These are phyloP conservation scores for Sapria himalayana DNA, from an alignment of 345 rosid species.

Conservation along the genomic window DNA sequence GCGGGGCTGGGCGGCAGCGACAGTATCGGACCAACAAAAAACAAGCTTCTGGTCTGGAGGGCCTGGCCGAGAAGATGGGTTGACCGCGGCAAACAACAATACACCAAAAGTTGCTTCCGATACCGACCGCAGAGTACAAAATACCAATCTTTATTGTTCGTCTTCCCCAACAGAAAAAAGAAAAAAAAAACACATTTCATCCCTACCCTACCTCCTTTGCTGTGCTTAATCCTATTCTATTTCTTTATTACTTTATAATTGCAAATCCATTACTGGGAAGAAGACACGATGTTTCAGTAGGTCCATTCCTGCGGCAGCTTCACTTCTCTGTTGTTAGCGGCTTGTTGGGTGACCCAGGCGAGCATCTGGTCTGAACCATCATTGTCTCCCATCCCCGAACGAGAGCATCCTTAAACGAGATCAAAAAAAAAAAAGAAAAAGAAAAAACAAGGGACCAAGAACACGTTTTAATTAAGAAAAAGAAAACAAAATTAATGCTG, in stretches of 20 bases:
- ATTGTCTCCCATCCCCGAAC: too few relatives aligned
- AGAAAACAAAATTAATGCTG: neutral
- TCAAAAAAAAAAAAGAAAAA: neutral
- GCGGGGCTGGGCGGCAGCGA: too few relatives aligned
- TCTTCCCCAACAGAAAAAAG: neutral
- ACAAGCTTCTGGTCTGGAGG: too few relatives aligned
- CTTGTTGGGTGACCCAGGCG: constrained; percentile 12
- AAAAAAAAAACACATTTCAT: neutral
- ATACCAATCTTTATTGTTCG: too few relatives aligned
- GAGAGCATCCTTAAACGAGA: too few relatives aligned
- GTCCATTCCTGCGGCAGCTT: constrained; percentile 62
- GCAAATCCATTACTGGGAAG: constrained; percentile 4
- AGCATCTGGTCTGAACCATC: constrained; percentile 10
- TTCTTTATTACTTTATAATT: neutral
- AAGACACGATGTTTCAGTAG: constrained; percentile 13
- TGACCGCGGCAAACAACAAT: too few relatives aligned
- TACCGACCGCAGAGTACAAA: too few relatives aligned
- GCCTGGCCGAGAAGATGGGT: too few relatives aligned
- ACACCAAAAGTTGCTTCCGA: too few relatives aligned
- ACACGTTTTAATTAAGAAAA: neutral
- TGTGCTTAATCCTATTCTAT: constrained; percentile 10
- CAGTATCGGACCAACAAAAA: too few relatives aligned
- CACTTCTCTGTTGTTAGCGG: constrained; percentile 13
- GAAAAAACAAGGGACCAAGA: neutral
- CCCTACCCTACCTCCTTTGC: neutral